Evolutionary conservation across 805 yeast species (phyloP).

Genomic region (Hanseniaspora lindneri): DNA sequence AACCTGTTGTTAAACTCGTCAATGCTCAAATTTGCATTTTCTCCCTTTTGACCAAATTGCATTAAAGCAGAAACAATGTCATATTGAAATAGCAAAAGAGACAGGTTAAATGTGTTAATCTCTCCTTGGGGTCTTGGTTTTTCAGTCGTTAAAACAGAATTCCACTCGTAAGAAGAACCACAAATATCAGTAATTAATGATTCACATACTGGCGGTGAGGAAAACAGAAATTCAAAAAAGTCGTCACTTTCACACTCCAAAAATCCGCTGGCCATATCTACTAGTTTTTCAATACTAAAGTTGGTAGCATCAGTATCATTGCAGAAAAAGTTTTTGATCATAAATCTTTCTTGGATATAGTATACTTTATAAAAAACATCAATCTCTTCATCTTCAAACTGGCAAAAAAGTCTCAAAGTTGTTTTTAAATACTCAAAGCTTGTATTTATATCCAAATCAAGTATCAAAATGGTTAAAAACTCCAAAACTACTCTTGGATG

Average conservation of each 20-base stretch:
- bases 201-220: not conserved
- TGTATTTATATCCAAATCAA: not conserved
- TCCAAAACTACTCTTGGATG: not conserved
- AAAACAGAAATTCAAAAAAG: not conserved
- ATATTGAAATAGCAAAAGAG: not conserved
- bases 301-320: not conserved
- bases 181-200: not conserved
- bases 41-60: not conserved
- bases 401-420: not conserved
- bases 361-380: not conserved
- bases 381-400: not conserved
- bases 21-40: not conserved
- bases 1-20: not conserved
- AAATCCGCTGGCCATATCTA: not conserved
- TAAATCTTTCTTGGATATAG: not conserved
- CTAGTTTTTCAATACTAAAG: not conserved
- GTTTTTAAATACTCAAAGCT: not conserved
- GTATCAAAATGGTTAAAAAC: not conserved
- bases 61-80: not conserved
- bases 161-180: not conserved
- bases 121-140: not conserved
- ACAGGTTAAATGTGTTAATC: not conserved
- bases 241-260: not conserved
- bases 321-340: not conserved
- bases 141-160: too few relatives aligned